These are phyloP conservation scores for Aphanomyces euteiches DNA, from an alignment of 352 stramenopile genomes.

Conservation along the genomic window DNA sequence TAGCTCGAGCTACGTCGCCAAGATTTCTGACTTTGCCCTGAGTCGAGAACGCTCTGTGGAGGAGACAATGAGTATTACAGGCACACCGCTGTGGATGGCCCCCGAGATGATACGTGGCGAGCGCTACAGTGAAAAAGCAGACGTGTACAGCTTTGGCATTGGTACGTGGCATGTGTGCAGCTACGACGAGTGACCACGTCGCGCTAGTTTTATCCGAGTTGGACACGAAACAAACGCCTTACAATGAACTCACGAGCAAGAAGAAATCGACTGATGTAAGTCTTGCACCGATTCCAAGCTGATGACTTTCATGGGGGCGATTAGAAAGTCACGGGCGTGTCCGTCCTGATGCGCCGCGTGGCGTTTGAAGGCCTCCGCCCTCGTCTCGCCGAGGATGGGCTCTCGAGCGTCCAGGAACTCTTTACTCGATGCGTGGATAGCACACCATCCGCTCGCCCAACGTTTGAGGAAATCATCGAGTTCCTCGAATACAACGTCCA, in stretches of 20 bases:
- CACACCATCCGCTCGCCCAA: background rate
- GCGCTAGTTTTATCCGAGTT: conserved; percentile 61
- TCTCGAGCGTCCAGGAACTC: background rate
- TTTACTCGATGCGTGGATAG: conserved; percentile 6
- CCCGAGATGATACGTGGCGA: conserved; percentile 85
- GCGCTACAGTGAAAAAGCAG: conserved; percentile 82
- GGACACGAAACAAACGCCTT: conserved; percentile 63
- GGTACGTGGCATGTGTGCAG: conserved; percentile 8
- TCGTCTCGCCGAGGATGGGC: background rate
- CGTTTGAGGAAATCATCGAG: background rate
- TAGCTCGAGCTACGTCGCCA: conserved; percentile 39
- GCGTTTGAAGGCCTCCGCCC: background rate
- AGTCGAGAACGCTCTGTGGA: conserved; percentile 67
- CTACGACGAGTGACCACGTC: background rate
- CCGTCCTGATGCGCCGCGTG: background rate
- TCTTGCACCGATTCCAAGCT: background rate
- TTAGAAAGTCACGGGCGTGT: background rate
- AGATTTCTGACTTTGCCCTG: conserved; percentile 86
- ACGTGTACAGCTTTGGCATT: conserved; percentile 86
- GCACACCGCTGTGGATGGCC: conserved; percentile 79
- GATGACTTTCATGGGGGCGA: background rate
- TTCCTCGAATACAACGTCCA: conserved; percentile 10
- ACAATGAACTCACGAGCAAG: conserved; percentile 14
- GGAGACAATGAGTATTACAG: conserved; percentile 72
- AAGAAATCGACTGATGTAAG: background rate